Percentiles rank a stretch among this genome's conserved stretches.
Evolutionary conservation across 495 filamentous ascomycete genomes (phyloP).

Genomic region (Usnea hakonensis): DNA sequence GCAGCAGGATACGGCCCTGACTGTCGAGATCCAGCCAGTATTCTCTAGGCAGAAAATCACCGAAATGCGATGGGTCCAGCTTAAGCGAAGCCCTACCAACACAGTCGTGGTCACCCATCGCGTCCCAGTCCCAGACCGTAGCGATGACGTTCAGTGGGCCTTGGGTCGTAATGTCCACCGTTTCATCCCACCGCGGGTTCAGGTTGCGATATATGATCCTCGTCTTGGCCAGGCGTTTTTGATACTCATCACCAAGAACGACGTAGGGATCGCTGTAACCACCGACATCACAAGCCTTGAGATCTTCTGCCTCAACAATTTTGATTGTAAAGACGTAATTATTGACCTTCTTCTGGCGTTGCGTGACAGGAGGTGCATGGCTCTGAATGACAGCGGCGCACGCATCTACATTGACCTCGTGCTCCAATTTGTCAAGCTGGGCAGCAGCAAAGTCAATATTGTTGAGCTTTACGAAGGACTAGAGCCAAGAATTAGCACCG

Average conservation of each 20-base stretch:
- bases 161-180: constrained; percentile 87
- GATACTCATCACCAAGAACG: constrained; percentile 93
- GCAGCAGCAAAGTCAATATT: constrained; percentile 90
- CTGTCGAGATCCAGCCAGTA: constrained; percentile 98
- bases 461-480: constrained; percentile 97
- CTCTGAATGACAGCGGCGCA: constrained; percentile 75
- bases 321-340: constrained; percentile 99
- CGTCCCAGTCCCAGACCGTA: constrained; percentile 98
- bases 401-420: constrained; percentile 84
- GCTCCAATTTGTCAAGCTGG: constrained; percentile 83
- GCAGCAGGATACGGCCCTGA: constrained; percentile 78
- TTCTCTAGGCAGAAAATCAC: constrained; percentile 88
- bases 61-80: constrained; percentile 88
- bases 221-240: constrained; percentile 94
- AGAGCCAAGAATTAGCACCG: constrained; percentile 1
- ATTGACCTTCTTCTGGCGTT: constrained; percentile 52
- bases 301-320: constrained; percentile 95
- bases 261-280: constrained; percentile 96
- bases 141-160: constrained; percentile 90
- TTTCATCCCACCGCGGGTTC: constrained; percentile 96
- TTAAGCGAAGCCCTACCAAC: constrained; percentile 92
- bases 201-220: constrained; percentile 84
- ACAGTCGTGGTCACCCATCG: constrained; percentile 94
- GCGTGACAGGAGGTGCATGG: constrained; percentile 49
- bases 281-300: constrained; percentile 94